Evolutionary conservation across 495 filamentous ascomycete species (phyloP).

Genomic region (Daldinia grandis): DNA sequence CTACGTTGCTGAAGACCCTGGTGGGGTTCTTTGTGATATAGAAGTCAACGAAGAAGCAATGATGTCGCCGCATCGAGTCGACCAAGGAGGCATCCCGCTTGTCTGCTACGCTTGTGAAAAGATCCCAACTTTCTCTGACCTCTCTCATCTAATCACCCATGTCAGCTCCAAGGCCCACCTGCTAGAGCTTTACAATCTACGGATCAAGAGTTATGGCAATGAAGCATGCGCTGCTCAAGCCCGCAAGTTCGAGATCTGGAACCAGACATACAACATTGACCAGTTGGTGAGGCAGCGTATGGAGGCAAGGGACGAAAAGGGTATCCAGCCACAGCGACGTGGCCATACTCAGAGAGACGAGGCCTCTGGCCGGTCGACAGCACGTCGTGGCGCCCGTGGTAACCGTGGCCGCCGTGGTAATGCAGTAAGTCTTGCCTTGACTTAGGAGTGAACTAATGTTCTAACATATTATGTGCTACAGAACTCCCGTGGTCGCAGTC

Average conservation of each 20-base stretch:
- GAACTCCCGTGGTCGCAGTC: slow-evolving; percentile 4
- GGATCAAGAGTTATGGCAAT: slow-evolving; percentile 70
- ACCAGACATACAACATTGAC: slow-evolving; percentile 67
- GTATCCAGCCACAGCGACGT: slow-evolving; percentile 38
- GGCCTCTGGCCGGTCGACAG: background rate
- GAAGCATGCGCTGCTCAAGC: slow-evolving; percentile 57
- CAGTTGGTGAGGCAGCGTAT: slow-evolving; percentile 74
- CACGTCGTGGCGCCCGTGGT: slow-evolving; percentile 24
- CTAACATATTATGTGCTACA: slow-evolving; percentile 15
- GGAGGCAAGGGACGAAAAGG: slow-evolving; percentile 72
- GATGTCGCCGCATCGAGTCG: slow-evolving; percentile 9
- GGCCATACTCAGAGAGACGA: slow-evolving; percentile 13
- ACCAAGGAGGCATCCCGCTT: slow-evolving; percentile 61
- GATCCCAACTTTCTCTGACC: slow-evolving; percentile 80
- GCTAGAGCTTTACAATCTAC: slow-evolving; percentile 74
- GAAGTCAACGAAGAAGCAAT: slow-evolving; percentile 4
- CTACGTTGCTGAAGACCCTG: background rate
- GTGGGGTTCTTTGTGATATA: background rate
- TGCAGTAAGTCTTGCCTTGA: slow-evolving; percentile 25
- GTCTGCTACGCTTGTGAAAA: slow-evolving; percentile 82
- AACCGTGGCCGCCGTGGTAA: slow-evolving; percentile 30
- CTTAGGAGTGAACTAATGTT: background rate
- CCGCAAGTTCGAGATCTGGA: slow-evolving; percentile 75
- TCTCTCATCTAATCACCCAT: slow-evolving; percentile 89
- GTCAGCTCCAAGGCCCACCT: slow-evolving; percentile 86